Evolutionary conservation across 106 monocot species (phyloP).

Genomic region (Dactylorhiza incarnata): DNA sequence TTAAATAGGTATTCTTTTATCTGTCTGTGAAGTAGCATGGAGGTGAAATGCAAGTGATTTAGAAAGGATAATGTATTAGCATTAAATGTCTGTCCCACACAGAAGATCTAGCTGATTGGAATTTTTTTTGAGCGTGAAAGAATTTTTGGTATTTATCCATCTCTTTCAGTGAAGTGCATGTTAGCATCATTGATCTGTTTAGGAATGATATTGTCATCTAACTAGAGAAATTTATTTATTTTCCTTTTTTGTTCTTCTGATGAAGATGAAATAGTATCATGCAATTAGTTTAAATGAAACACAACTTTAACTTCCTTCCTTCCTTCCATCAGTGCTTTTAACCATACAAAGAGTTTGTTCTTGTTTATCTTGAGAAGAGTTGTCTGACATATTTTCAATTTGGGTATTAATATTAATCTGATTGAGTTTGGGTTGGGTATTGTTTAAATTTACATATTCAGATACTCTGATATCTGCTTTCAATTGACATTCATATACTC

Average conservation of each 20-base stretch:
- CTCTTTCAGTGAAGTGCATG: background rate
- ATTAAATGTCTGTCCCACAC: too few relatives aligned
- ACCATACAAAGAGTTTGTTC: background rate
- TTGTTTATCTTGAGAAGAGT: too few relatives aligned
- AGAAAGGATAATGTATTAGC: background rate
- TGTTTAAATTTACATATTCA: too few relatives aligned
- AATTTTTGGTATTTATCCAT: background rate
- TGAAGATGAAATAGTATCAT: background rate
- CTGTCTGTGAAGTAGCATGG: background rate
- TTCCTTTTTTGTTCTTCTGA: background rate
- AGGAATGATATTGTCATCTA: background rate
- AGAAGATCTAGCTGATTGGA: background rate
- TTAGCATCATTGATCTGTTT: background rate
- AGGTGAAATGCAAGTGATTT: background rate
- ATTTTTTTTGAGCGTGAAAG: background rate
- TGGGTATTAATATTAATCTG: too few relatives aligned
- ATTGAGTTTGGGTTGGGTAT: too few relatives aligned
- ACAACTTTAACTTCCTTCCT: too few relatives aligned
- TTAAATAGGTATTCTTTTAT: background rate
- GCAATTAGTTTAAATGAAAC: background rate
- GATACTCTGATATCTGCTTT: too few relatives aligned
- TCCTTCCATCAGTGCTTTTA: too few relatives aligned
- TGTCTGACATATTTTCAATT: too few relatives aligned
- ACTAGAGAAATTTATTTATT: background rate
- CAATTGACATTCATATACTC: too few relatives aligned